Evolutionary conservation across 163 green algal genomes (phyloP).

Genomic region (Volvox carteri): DNA sequence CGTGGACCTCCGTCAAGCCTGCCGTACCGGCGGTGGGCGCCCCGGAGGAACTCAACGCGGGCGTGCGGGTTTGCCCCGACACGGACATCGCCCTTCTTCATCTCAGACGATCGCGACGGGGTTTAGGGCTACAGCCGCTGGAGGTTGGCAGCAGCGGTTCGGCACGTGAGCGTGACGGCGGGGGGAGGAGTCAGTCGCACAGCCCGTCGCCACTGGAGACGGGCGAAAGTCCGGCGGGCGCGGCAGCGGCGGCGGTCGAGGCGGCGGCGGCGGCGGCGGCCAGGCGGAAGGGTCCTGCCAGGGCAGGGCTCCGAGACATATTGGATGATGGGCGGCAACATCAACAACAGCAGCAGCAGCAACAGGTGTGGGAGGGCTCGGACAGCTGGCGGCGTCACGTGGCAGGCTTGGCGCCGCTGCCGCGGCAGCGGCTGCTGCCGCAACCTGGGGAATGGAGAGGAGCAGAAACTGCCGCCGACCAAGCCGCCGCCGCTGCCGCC

Average conservation of each 20-base stretch:
- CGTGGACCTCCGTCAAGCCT: neutral
- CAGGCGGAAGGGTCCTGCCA: neutral
- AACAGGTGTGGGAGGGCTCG: neutral
- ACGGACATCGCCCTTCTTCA: neutral
- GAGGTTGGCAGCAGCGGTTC: neutral
- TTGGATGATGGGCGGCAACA: no score
- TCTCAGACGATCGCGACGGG: neutral
- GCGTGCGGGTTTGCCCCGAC: neutral
- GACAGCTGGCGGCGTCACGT: conserved; percentile 1
- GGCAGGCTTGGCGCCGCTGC: neutral
- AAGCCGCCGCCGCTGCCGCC: neutral
- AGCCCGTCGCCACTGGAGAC: neutral
- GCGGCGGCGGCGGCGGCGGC: neutral
- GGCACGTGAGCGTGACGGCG: neutral
- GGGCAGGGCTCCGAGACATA: no score
- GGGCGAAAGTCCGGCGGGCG: neutral
- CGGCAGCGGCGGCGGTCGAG: neutral
- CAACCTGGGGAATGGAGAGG: neutral
- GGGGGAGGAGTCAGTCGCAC: neutral
- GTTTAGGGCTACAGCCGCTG: neutral
- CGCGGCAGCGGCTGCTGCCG: neutral
- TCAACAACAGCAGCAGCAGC: no score
- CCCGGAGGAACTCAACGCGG: neutral
- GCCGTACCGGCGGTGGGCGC: neutral
- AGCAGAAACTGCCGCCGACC: neutral